Conservation (phyloP, 2,329 filamentous ascomycete genomes). For the Fusarium denticulatum region DNA sequence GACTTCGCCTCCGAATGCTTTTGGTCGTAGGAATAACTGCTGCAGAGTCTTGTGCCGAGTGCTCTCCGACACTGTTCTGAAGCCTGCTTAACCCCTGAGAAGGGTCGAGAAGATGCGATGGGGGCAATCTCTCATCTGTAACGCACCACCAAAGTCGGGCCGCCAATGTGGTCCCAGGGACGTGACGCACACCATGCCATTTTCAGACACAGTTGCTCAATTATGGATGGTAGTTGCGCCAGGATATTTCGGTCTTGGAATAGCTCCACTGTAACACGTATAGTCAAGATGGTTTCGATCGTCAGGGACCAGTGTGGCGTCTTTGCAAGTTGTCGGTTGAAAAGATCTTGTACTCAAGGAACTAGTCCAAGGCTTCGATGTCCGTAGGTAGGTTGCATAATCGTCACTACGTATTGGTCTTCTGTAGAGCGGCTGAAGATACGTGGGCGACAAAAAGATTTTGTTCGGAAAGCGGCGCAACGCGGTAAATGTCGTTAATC, state of each 20-base stretch:
- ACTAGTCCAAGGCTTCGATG: background rate
- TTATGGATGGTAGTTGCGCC: background rate
- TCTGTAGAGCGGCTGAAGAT: background rate
- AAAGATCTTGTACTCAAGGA: background rate
- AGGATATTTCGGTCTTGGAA: background rate
- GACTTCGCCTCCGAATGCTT: background rate
- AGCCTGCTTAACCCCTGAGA: background rate
- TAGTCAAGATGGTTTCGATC: background rate
- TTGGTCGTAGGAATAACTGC: background rate
- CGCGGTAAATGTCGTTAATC: background rate
- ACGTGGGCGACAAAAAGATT: fast-evolving
- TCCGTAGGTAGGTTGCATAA: too few species aligned
- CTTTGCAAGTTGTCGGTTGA: background rate
- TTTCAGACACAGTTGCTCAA: background rate
- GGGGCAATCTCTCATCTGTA: background rate
- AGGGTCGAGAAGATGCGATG: background rate
- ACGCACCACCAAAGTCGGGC: too few species aligned
- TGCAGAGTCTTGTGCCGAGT: background rate
- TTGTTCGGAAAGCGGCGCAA: background rate
- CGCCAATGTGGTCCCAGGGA: background rate
- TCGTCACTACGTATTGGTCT: background rate
- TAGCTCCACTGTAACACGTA: background rate
- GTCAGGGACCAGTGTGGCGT: background rate
- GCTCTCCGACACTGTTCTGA: background rate
- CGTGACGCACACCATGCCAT: background rate